phyloP scores from a whole-genome alignment of 805 yeast genomes.

The Candida pini region DNA sequence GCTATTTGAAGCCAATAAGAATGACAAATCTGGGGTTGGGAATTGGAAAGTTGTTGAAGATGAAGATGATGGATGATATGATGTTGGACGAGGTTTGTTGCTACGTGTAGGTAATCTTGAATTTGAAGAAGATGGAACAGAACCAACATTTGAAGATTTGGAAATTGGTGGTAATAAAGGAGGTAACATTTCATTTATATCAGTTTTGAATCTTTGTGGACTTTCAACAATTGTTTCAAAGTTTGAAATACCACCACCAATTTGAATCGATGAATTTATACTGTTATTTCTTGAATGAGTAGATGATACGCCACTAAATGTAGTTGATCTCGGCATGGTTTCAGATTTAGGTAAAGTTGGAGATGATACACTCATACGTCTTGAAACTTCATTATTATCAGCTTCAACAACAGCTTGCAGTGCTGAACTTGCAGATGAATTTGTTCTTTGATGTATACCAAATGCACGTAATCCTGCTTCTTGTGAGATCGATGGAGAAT shows the following conservation, averaged over 20 bases:
- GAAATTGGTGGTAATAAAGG: conserved; percentile 24
- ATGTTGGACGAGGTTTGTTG: conserved; percentile 75
- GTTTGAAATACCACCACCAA: conserved; percentile 8
- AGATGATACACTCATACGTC: conserved; percentile 27
- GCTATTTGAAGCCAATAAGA: conserved; percentile 20
- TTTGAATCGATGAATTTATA: conserved; percentile 10
- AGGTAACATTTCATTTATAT: conserved; percentile 14
- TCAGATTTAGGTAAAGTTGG: conserved; percentile 12
- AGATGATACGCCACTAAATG: too few relatives aligned
- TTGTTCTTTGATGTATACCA: conserved; percentile 16
- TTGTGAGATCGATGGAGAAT: background rate
- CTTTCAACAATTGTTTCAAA: conserved; percentile 44
- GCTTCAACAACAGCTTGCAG: conserved; percentile 72
- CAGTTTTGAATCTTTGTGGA: conserved; percentile 24
- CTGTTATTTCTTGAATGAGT: conserved; percentile 16
- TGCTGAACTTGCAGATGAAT: conserved; percentile 59
- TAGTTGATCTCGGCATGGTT: too few relatives aligned
- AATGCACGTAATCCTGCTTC: conserved; percentile 6
- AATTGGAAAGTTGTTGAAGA: conserved; percentile 20
- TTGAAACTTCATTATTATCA: conserved; percentile 33
- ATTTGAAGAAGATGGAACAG: conserved; percentile 19
- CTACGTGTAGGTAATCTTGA: conserved; percentile 30
- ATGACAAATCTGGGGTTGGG: conserved; percentile 26
- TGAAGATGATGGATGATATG: conserved; percentile 66
- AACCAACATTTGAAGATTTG: conserved; percentile 11